Percentiles rank a stretch among this genome's conserved stretches.
phyloP scores from a whole-genome alignment of 2,329 filamentous ascomycete genomes.

The Polychaeton citri region DNA sequence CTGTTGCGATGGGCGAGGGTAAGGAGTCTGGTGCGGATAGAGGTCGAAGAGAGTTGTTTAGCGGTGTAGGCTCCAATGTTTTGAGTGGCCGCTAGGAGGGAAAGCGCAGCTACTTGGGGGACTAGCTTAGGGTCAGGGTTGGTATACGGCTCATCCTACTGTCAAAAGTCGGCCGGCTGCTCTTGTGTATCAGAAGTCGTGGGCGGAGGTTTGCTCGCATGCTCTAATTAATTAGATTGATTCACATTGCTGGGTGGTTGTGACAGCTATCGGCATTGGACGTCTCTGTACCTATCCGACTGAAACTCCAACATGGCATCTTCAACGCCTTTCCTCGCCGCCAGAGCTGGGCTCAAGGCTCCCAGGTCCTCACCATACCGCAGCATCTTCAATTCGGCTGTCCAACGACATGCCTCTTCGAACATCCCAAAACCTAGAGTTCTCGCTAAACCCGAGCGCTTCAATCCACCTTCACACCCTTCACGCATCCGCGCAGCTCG shows the following conservation, averaged over 20 bases:
- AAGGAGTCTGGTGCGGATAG: too few species aligned
- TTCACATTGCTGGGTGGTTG: too few species aligned
- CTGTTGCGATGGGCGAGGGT: too few species aligned
- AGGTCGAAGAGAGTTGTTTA: constrained; percentile 1
- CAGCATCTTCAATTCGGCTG: constrained; percentile 5
- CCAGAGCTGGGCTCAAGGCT: neutral
- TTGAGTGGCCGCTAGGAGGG: neutral
- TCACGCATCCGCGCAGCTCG: constrained; percentile 47
- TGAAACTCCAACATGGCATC: too few species aligned
- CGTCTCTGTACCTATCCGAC: too few species aligned
- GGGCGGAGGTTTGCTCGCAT: neutral
- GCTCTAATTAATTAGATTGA: too few species aligned
- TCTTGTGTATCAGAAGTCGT: too few species aligned
- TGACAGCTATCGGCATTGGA: too few species aligned
- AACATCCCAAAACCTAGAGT: constrained; percentile 45
- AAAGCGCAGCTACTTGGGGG: neutral
- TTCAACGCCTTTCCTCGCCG: neutral
- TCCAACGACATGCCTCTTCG: constrained; percentile 18
- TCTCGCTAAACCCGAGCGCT: constrained; percentile 76
- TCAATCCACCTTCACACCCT: constrained; percentile 84
- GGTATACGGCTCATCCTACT: too few species aligned
- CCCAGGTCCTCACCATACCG: constrained; percentile 8
- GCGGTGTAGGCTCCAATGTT: constrained; percentile 1
- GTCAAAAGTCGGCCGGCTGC: too few species aligned
- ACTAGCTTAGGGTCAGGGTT: neutral